Evolutionary conservation across 192 early-diverging fungal species (phyloP).

Genomic region (Obelidium mucronatum): DNA sequence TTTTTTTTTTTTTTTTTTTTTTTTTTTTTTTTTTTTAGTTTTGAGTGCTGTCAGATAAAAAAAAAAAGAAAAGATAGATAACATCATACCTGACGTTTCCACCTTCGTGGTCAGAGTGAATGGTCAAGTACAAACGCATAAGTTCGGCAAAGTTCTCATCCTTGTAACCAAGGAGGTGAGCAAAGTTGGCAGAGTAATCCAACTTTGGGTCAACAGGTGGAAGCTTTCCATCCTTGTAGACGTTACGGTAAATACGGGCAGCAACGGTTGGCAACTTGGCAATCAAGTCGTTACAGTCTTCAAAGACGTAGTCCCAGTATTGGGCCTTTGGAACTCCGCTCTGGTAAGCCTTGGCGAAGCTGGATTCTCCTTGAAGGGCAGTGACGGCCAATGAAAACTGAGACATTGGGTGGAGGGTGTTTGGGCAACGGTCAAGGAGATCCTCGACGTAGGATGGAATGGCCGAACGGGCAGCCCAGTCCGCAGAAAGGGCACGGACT

Average conservation of each 20-base stretch:
- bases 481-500: conserved; percentile 87
- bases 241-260: conserved; percentile 99
- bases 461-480: conserved; percentile 94
- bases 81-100: conserved; percentile 91
- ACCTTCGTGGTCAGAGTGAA: conserved; percentile 99
- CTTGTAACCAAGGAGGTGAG: conserved; percentile 89
- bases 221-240: conserved; percentile 96
- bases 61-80: not conserved
- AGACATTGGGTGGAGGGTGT: conserved; percentile 99
- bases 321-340: conserved; percentile 88
- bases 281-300: conserved; percentile 98
- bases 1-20: not conserved
- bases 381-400: conserved; percentile 97
- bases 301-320: conserved; percentile 97
- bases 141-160: conserved; percentile 94
- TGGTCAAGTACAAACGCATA: conserved; percentile 98
- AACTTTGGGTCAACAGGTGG: conserved; percentile 82
- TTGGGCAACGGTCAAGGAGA: conserved; percentile 97
- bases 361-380: conserved; percentile 95
- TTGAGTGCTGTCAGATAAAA: not conserved
- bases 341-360: conserved; percentile 97
- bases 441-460: conserved; percentile 96
- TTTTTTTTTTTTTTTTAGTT: too few relatives aligned
- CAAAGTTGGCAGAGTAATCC: conserved; percentile 97
- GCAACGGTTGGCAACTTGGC: conserved; percentile 97